Conservation (phyloP, 2,329 filamentous ascomycete genomes). For the Pleomassaria siparia region DNA sequence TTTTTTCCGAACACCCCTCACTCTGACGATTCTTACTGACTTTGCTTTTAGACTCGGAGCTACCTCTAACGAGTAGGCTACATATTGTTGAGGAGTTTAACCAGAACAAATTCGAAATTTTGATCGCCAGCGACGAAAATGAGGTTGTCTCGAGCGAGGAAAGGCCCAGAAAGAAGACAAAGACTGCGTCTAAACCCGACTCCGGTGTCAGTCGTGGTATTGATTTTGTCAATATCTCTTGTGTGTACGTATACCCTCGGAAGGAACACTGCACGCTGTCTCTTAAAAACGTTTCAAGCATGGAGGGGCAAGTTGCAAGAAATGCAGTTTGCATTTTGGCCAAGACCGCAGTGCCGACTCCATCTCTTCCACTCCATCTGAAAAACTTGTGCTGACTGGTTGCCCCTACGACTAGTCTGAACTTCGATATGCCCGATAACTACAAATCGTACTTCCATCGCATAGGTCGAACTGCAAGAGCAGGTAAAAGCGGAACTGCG, state of each 20-base stretch:
- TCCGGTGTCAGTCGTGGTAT: constrained; percentile 96
- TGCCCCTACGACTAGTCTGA: too few relatives aligned
- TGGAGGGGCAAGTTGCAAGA: too few relatives aligned
- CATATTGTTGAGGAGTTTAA: constrained; percentile 98
- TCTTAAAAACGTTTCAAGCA: too few relatives aligned
- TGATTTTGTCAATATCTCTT: constrained; percentile 85
- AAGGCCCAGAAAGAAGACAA: constrained; percentile 33
- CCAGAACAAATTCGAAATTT: constrained; percentile 93
- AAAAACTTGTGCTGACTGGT: too few relatives aligned
- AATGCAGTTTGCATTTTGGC: too few relatives aligned
- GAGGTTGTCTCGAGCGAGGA: constrained; percentile 62
- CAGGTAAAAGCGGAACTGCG: constrained; percentile 89
- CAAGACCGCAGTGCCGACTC: too few relatives aligned
- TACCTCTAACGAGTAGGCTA: constrained; percentile 88
- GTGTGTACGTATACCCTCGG: too few relatives aligned
- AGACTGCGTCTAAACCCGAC: constrained; percentile 72
- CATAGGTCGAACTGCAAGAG: constrained; percentile 89
- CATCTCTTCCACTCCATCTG: too few relatives aligned
- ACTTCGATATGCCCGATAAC: constrained; percentile 89
- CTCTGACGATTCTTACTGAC: too few relatives aligned
- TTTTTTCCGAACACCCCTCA: too few relatives aligned
- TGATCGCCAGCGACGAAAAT: constrained; percentile 92
- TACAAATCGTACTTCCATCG: constrained; percentile 96
- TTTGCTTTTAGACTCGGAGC: too few relatives aligned
- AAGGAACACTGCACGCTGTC: too few relatives aligned